Evolutionary conservation across 2,329 filamentous ascomycete species (phyloP).

Genomic region (Colletotrichum chlorophyti): DNA sequence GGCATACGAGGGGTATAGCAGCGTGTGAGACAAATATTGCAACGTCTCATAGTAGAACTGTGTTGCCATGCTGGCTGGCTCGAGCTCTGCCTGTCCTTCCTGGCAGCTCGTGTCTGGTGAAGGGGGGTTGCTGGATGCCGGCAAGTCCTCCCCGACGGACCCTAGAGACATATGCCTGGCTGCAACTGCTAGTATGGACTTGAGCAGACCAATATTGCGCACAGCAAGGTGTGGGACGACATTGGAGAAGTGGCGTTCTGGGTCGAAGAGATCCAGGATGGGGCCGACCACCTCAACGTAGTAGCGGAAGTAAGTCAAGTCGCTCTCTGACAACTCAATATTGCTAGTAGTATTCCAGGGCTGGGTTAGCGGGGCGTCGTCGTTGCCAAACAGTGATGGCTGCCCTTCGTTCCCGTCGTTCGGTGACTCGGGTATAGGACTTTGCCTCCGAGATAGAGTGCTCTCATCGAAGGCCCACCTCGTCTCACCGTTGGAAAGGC

Average conservation of each 20-base stretch:
- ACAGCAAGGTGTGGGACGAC: conserved; percentile 27
- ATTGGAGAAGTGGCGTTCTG: conserved; percentile 25
- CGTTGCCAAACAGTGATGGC: not conserved
- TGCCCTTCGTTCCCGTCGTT: not conserved
- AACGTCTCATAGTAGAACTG: conserved; percentile 68
- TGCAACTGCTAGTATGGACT: conserved; percentile 27
- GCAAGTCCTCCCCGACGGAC: not conserved
- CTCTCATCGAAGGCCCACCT: conserved; percentile 19
- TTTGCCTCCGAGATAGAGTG: conserved; percentile 18
- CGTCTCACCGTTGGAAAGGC: not conserved
- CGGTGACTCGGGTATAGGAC: conserved; percentile 11
- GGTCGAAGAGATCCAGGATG: conserved; percentile 29
- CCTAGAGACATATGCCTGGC: conserved; percentile 20
- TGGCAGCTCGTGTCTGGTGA: not conserved
- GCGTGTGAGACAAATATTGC: conserved; percentile 62
- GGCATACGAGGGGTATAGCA: conserved; percentile 62
- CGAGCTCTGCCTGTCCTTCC: not conserved
- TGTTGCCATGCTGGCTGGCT: conserved; percentile 39
- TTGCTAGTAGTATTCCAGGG: conserved; percentile 17
- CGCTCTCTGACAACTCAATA: conserved; percentile 1
- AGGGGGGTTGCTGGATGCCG: not conserved
- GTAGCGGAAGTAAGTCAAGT: conserved; percentile 18
- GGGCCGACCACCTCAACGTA: conserved; percentile 26
- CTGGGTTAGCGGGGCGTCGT: not conserved
- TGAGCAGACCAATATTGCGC: conserved; percentile 25